phyloP scores from a whole-genome alignment of 2,329 filamentous ascomycete genomes.

The Neurospora sp. region DNA sequence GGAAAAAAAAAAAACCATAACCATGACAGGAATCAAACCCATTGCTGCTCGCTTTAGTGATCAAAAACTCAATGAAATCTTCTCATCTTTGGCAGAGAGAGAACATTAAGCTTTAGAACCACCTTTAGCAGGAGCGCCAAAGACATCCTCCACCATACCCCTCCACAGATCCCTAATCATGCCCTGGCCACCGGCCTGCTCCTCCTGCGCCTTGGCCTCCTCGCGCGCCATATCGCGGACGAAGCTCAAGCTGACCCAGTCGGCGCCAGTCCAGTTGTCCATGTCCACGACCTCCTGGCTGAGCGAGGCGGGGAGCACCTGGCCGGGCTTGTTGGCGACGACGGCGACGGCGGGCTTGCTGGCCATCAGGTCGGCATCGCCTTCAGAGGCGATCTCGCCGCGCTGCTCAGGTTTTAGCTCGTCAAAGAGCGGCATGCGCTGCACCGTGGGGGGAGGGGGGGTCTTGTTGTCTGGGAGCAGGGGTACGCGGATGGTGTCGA shows the following conservation, averaged over 20 bases:
- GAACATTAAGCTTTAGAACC: neutral
- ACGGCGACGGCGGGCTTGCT: constrained; percentile 39
- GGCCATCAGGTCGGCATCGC: constrained; percentile 28
- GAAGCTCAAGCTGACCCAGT: constrained; percentile 46
- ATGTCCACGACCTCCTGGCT: constrained; percentile 47
- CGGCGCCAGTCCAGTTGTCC: constrained; percentile 27
- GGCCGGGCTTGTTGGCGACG: constrained; percentile 45
- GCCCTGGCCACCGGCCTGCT: constrained; percentile 25
- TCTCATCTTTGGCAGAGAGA: neutral
- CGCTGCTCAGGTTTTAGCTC: constrained; percentile 25
- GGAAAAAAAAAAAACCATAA: no score
- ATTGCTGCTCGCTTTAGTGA: neutral
- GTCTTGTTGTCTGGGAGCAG: constrained; percentile 50
- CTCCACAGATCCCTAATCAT: constrained; percentile 47
- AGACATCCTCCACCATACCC: constrained; percentile 44
- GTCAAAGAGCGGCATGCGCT: constrained; percentile 15
- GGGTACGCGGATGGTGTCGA: constrained; percentile 41
- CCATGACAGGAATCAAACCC: neutral
- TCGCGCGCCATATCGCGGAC: constrained; percentile 39
- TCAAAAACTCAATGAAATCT: neutral
- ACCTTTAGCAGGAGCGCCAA: constrained; percentile 9
- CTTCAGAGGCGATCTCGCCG: neutral
- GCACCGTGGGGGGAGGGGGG: constrained; percentile 28
- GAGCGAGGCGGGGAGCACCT: constrained; percentile 40
- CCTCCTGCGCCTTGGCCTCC: constrained; percentile 11